Conservation (phyloP, 345 rosid genomes). For the Leavenworthia alabamica region DNA sequence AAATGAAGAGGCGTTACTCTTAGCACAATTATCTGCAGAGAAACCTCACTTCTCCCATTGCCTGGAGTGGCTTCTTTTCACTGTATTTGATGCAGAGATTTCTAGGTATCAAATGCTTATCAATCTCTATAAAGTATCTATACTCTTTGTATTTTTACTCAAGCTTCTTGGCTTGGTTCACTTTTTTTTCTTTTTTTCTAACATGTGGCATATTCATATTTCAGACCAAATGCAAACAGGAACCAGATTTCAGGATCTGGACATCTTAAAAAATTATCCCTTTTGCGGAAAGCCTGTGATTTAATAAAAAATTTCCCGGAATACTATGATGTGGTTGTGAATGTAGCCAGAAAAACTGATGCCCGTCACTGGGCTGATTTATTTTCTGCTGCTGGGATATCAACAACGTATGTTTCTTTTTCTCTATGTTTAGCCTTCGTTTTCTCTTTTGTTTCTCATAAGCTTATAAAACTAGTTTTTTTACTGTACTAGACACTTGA, state of each 20-base stretch:
- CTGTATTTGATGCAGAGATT: slow-evolving; percentile 94
- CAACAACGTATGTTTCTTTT: slow-evolving; percentile 65
- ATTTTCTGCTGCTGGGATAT: slow-evolving; percentile 94
- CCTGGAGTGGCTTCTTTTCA: slow-evolving; percentile 97
- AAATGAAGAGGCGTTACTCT: slow-evolving; percentile 71
- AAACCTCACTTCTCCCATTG: slow-evolving; percentile 96
- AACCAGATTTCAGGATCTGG: slow-evolving; percentile 45
- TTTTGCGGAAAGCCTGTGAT: slow-evolving; percentile 86
- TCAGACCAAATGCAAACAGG: slow-evolving; percentile 66
- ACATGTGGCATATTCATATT: slow-evolving; percentile 12
- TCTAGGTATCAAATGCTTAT: slow-evolving; percentile 53
- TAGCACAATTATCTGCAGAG: slow-evolving; percentile 86
- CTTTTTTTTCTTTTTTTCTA: not conserved
- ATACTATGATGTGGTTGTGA: slow-evolving; percentile 91
- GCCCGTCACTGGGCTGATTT: slow-evolving; percentile 99
- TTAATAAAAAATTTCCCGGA: slow-evolving; percentile 79
- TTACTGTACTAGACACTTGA: not conserved
- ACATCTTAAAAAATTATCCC: slow-evolving; percentile 39
- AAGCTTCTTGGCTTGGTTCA: not conserved
- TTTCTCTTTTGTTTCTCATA: not conserved
- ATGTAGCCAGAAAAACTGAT: slow-evolving; percentile 98
- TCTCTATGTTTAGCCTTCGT: not conserved
- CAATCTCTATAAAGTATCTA: not conserved
- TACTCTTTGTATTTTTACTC: not conserved
- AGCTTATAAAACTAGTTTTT: not conserved